A percentile compares a stretch with the other conserved stretches of the same genome.
Conservation (phyloP, 73 alveolate genomes). For the Effrenium voratum region DNA sequence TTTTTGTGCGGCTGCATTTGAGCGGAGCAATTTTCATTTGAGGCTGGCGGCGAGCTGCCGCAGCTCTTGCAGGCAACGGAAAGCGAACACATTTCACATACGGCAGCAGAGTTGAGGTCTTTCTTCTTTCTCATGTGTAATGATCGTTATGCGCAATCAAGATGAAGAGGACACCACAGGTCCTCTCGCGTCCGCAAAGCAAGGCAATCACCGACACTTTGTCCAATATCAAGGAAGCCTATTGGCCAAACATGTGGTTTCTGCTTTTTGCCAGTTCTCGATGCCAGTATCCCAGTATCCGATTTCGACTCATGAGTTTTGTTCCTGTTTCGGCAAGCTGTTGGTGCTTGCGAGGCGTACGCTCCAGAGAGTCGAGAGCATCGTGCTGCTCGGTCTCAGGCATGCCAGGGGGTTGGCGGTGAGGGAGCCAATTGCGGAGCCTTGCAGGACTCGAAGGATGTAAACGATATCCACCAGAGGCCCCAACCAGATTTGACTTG, state of each 20-base stretch:
- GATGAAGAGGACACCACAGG: too few species aligned
- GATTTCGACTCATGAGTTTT: too few species aligned
- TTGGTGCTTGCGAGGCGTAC: conserved; percentile 86
- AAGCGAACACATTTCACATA: neutral
- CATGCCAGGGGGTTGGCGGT: neutral
- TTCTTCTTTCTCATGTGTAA: neutral
- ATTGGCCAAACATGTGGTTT: too few species aligned
- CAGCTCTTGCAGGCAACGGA: conserved; percentile 71
- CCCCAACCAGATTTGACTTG: neutral
- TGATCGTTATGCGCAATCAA: too few species aligned
- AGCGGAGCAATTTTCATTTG: too few species aligned
- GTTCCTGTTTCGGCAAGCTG: too few species aligned
- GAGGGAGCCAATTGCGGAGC: neutral
- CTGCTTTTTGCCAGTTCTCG: too few species aligned
- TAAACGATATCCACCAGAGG: neutral
- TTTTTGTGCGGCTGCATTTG: too few species aligned
- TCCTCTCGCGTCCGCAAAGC: too few species aligned
- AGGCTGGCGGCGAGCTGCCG: conserved; percentile 92
- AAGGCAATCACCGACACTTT: too few species aligned
- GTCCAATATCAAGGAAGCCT: too few species aligned
- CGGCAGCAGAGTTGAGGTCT: neutral
- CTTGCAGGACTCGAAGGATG: neutral
- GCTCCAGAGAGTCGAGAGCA: conserved; percentile 60
- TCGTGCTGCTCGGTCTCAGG: conserved; percentile 84
- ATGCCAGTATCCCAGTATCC: too few species aligned